These are phyloP conservation scores for Colletotrichum magnum DNA, from an alignment of 2,329 filamentous ascomycete species.

Conservation along the genomic window DNA sequence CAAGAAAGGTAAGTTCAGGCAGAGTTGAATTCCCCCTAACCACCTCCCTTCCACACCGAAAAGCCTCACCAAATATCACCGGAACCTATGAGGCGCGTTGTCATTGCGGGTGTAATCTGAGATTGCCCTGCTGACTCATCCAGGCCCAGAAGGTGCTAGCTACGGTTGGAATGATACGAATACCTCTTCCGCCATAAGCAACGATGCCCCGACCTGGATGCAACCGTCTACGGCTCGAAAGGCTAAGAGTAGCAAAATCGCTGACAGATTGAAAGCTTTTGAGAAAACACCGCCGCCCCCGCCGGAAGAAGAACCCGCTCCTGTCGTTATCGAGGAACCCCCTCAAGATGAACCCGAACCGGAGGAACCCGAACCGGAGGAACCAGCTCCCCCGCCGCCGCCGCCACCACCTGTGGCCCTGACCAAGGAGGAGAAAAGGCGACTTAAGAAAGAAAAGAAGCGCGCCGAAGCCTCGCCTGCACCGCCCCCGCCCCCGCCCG, in stretches of 20 bases:
- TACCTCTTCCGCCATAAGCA: conserved; percentile 52
- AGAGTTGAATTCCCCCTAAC: conserved; percentile 40
- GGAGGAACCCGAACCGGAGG: conserved; percentile 53
- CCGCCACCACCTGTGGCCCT: conserved; percentile 43
- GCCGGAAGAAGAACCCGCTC: conserved; percentile 50
- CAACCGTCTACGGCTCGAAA: conserved; percentile 61
- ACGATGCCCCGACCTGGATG: conserved; percentile 54
- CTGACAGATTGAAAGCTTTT: conserved; percentile 70
- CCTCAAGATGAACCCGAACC: conserved; percentile 29
- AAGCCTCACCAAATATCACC: conserved; percentile 26
- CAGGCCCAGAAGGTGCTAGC: conserved; percentile 60
- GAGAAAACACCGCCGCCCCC: conserved; percentile 54
- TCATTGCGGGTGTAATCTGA: conserved; percentile 50
- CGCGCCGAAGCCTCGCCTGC: conserved; percentile 48
- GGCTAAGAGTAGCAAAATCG: conserved; percentile 65
- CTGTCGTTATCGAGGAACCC: conserved; percentile 40
- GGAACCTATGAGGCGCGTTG: conserved; percentile 22
- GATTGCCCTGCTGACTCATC: conserved; percentile 67
- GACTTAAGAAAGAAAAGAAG: conserved; percentile 57
- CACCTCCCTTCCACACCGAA: conserved; percentile 39
- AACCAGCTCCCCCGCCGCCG: conserved; percentile 57
- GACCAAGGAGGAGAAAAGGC: conserved; percentile 56
- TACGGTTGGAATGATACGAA: conserved; percentile 56
- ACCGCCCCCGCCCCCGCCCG: conserved; percentile 35
- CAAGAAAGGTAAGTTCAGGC: conserved; percentile 57